phyloP scores from a whole-genome alignment of 768 basidiomycete species.

The Coprinellus micaceus region DNA sequence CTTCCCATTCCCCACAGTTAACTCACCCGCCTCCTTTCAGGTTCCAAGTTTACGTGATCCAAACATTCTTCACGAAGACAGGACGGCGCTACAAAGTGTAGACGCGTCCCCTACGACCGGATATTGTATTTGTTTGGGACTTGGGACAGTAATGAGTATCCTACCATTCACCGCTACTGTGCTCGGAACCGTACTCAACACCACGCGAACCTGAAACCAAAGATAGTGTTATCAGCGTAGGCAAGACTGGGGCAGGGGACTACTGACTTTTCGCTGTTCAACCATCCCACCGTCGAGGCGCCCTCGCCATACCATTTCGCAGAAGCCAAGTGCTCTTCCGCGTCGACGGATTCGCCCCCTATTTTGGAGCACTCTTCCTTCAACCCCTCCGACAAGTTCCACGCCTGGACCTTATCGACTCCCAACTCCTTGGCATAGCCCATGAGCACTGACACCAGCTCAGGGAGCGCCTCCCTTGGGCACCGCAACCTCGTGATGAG shows the following conservation, averaged over 20 bases:
- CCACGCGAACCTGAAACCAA: conserved; percentile 20
- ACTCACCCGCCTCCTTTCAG: conserved; percentile 35
- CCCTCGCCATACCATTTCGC: conserved; percentile 42
- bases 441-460: conserved; percentile 29
- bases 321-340: conserved; percentile 36
- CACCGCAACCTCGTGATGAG: conserved; percentile 27
- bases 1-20: neutral
- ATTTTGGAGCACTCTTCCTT: conserved; percentile 14
- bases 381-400: conserved; percentile 35
- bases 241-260: neutral
- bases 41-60: conserved; percentile 85
- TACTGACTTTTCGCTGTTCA: conserved; percentile 24
- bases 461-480: conserved; percentile 24
- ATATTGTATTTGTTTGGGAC: conserved; percentile 3
- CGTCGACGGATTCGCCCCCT: conserved; percentile 25
- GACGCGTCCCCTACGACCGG: conserved; percentile 3
- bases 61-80: conserved; percentile 96
- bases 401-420: conserved; percentile 39
- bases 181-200: conserved; percentile 11
- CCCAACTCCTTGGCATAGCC: conserved; percentile 21
- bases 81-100: conserved; percentile 88
- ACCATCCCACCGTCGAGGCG: conserved; percentile 16
- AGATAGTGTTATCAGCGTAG: too few relatives aligned
- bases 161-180: neutral
- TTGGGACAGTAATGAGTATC: neutral